Percentiles rank a stretch among this genome's conserved stretches.
Evolutionary conservation across 768 basidiomycete species (phyloP).

Genomic region (Leccinum ochraceum): DNA sequence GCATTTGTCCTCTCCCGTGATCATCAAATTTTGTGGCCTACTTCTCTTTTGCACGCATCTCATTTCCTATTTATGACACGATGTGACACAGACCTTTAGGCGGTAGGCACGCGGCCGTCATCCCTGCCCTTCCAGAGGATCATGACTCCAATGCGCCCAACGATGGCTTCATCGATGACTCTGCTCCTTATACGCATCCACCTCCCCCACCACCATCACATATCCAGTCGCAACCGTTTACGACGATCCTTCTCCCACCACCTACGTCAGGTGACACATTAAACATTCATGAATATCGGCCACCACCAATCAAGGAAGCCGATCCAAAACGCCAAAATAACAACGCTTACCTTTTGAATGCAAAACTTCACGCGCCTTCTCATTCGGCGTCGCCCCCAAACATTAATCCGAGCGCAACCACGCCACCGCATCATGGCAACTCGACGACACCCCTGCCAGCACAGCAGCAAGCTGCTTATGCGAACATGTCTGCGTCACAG

Average conservation of each 20-base stretch:
- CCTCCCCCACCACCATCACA: slow-evolving; percentile 8
- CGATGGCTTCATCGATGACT: slow-evolving; percentile 28
- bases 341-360: slow-evolving; percentile 11
- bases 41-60: slow-evolving; percentile 24
- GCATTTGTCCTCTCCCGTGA: slow-evolving; percentile 11
- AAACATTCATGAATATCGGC: slow-evolving; percentile 35
- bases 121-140: slow-evolving; percentile 78
- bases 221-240: slow-evolving; percentile 26
- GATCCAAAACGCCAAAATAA: slow-evolving; percentile 23
- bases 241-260: slow-evolving; percentile 34
- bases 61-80: slow-evolving; percentile 33
- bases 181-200: slow-evolving; percentile 21
- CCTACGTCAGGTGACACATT: slow-evolving; percentile 29
- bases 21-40: slow-evolving; percentile 20
- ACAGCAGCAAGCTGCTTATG: slow-evolving; percentile 26
- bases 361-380: slow-evolving; percentile 16
- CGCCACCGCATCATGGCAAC: slow-evolving; percentile 24
- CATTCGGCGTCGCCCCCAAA: slow-evolving; percentile 29
- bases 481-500: slow-evolving; percentile 21
- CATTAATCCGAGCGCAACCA: slow-evolving; percentile 16
- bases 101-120: slow-evolving; percentile 80
- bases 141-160: slow-evolving; percentile 46
- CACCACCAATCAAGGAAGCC: slow-evolving; percentile 23
- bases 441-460: not conserved
- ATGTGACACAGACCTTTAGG: slow-evolving; percentile 62